phyloP scores from a whole-genome alignment of 2,329 filamentous ascomycete genomes.

The Verticillium zaregamsianum region DNA sequence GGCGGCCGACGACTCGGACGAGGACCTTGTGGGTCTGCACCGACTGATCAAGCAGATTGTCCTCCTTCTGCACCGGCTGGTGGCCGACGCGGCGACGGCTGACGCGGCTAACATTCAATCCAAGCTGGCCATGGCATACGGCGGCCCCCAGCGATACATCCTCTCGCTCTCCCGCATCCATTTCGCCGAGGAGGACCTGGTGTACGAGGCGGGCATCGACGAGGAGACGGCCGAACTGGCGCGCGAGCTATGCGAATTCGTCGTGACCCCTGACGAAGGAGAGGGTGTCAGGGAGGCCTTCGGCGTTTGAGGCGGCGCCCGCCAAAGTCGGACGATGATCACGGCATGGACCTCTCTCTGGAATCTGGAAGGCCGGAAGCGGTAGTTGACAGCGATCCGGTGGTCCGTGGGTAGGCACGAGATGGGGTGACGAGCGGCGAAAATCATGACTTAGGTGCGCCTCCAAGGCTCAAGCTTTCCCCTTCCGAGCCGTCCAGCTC shows the following conservation, averaged over 20 bases:
- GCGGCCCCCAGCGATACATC: slow-evolving; percentile 77
- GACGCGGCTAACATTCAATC: slow-evolving; percentile 57
- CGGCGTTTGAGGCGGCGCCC: slow-evolving; percentile 22
- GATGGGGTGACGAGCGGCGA: neutral
- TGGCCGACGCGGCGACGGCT: slow-evolving; percentile 43
- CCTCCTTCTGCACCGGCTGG: slow-evolving; percentile 46
- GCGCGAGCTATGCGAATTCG: slow-evolving; percentile 74
- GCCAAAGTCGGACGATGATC: neutral
- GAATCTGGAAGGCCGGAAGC: neutral
- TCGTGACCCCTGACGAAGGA: slow-evolving; percentile 70
- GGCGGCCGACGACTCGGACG: neutral
- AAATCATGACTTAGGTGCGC: neutral
- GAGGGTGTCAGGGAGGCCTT: slow-evolving; percentile 39
- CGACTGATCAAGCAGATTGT: slow-evolving; percentile 45
- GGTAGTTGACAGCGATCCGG: neutral
- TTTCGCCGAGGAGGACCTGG: slow-evolving; percentile 72
- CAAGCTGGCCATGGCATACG: slow-evolving; percentile 66
- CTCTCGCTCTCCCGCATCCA: slow-evolving; percentile 78
- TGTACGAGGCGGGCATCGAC: slow-evolving; percentile 73
- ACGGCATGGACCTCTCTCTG: neutral
- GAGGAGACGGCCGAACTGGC: slow-evolving; percentile 77
- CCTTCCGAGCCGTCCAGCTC: neutral
- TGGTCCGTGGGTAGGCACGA: neutral
- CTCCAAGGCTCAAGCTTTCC: neutral
- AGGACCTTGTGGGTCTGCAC: slow-evolving; percentile 25